These are phyloP conservation scores for Diaporthe aspalathi DNA, from an alignment of 2,329 filamentous ascomycete species.

Conservation along the genomic window DNA sequence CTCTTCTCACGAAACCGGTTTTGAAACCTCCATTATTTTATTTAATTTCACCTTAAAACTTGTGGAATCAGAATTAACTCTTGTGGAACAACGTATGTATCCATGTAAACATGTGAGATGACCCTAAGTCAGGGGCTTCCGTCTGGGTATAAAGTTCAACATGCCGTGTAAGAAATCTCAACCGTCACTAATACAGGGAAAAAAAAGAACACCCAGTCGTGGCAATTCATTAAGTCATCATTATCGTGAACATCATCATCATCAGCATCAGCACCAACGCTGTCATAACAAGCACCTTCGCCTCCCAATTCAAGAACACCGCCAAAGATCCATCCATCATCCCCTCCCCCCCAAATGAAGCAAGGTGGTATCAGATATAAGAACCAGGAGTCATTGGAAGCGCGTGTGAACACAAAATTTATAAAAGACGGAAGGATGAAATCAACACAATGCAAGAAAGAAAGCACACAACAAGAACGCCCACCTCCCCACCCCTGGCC, in stretches of 20 bases:
- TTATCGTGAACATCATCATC: background rate
- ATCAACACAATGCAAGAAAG: background rate
- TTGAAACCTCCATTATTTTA: background rate
- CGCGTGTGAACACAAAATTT: background rate
- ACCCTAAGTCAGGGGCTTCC: background rate
- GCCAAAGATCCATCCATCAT: background rate
- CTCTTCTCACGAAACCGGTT: background rate
- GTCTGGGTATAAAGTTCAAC: constrained; percentile 4
- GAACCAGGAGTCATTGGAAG: background rate
- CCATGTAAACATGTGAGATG: background rate
- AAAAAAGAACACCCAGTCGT: background rate
- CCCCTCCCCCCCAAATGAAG: background rate
- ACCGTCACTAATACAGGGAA: background rate
- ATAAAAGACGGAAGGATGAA: background rate
- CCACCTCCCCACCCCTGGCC: background rate
- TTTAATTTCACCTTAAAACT: background rate
- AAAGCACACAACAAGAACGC: background rate
- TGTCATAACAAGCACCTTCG: background rate
- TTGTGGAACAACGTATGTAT: background rate
- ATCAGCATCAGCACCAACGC: background rate
- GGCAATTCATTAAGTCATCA: constrained; percentile 5
- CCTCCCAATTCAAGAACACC: background rate
- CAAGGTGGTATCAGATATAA: background rate
- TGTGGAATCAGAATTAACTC: background rate
- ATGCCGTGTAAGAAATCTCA: constrained; percentile 2